Base-by-base conservation (phyloP, 2,329 filamentous ascomycete genomes). In the Sporothrix dimorphospora region DNA sequence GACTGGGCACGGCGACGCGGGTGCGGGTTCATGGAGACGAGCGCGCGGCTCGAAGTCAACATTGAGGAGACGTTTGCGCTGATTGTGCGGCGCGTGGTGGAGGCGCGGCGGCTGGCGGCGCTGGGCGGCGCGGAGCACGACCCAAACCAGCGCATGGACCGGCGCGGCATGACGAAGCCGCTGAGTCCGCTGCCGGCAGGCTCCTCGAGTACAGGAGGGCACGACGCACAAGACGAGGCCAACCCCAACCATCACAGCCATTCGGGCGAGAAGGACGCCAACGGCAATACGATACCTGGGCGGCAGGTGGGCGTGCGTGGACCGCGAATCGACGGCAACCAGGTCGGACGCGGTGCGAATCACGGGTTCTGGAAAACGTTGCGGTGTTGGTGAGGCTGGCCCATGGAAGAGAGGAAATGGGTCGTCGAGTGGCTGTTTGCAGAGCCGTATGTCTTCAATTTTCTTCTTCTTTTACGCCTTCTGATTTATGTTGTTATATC, bases 21-120 rank as follows among this genome's bases (percentile, higher is more conserved):
- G 57, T 95, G 92, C 81, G 93, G 92, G 51, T 96, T 96, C 82
- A 96, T 96, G 93, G 93, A 96, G 87, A 96, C 93, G 74, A 94
- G 91, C 78, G 93, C 93, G 4, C 84, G 92, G 71, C 88, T 94
- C 77, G 92, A 94, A 84, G 93, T 96, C 75, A 96, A 96, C 79
- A 93, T 96, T 74, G 93, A 96, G 80, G 93, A 96, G 86, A 95
- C 92, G 0, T 96, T 96, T 85, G 92, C 91, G 47, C 85, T 90
- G 51, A 88, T 91, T 73, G 86, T 91, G 57, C 84, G 88, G 34
- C 84, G 89, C 69, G 89, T 91, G 68, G 84, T 88, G 63, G 88
- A 90, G 82, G 83, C 83, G n/a, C 80, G 88, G 24, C 80, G 82
- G 16, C 79, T 85, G 59, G 86, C 86, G 4, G 85, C 85, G 76